These are phyloP conservation scores for Starmerella floris DNA, from an alignment of 805 yeast species.

Conservation along the genomic window DNA sequence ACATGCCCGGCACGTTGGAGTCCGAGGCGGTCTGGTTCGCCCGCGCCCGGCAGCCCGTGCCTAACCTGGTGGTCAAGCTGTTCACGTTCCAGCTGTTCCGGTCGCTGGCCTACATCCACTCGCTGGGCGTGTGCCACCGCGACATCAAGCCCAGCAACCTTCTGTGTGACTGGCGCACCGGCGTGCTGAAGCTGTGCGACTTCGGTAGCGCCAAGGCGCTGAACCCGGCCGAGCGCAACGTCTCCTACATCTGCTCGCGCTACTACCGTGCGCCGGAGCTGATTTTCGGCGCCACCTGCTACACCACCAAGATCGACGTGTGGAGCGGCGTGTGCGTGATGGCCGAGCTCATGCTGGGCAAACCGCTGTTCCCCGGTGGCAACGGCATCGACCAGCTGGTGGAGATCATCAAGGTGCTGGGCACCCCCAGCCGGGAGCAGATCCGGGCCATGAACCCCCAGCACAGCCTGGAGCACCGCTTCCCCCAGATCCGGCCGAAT, in stretches of 20 bases:
- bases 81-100: conserved; percentile 74
- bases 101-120: conserved; percentile 64
- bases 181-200: conserved; percentile 84
- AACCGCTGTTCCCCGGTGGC: conserved; percentile 95
- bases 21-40: conserved; percentile 70
- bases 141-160: conserved; percentile 87
- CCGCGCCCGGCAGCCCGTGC: conserved; percentile 55
- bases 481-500: conserved; percentile 48
- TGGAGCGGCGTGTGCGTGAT: conserved; percentile 98
- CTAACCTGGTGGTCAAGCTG: conserved; percentile 72
- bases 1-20: conserved; percentile 89
- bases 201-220: conserved; percentile 91
- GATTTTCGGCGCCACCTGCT: conserved; percentile 92
- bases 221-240: conserved; percentile 84
- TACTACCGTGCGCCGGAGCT: conserved; percentile 96
- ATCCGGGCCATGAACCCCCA: conserved; percentile 91
- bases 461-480: conserved; percentile 82
- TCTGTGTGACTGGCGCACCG: conserved; percentile 71
- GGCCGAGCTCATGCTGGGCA: conserved; percentile 92
- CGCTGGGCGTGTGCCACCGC: conserved; percentile 67
- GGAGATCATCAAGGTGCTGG: conserved; percentile 88
- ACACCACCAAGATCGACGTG: conserved; percentile 89
- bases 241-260: conserved; percentile 89
- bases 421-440: conserved; percentile 88
- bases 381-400: conserved; percentile 95